Conservation (phyloP, 1,284 basidiomycete genomes). For the Boletus austroedulis region DNA sequence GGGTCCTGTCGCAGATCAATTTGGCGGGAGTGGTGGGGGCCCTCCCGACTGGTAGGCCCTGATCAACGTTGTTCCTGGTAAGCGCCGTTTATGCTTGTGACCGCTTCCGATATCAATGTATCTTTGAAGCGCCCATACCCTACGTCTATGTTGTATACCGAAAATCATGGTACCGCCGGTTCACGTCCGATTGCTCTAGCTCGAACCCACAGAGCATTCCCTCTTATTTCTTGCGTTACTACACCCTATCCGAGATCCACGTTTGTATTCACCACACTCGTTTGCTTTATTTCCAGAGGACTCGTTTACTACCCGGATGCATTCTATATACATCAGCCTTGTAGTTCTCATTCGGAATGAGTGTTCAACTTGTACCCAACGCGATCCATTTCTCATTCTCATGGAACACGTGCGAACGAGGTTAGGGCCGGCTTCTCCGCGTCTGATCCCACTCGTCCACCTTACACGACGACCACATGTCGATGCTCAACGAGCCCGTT, state of each 20-base stretch:
- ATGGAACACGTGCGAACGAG: slow-evolving; percentile 10
- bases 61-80: slow-evolving; percentile 9
- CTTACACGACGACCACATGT: slow-evolving; percentile 42
- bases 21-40: slow-evolving; percentile 16
- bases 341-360: slow-evolving; percentile 11
- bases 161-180: slow-evolving; percentile 10
- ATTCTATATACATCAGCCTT: slow-evolving; percentile 7
- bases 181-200: slow-evolving; percentile 16
- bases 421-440: slow-evolving; percentile 32
- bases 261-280: slow-evolving; percentile 12
- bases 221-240: slow-evolving; percentile 7
- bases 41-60: slow-evolving; percentile 29
- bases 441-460: slow-evolving; percentile 18
- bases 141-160: not conserved
- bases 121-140: slow-evolving; percentile 3
- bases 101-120: slow-evolving; percentile 4
- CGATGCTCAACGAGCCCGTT: slow-evolving; percentile 55
- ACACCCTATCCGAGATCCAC: slow-evolving; percentile 4
- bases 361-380: slow-evolving; percentile 1
- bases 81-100: slow-evolving; percentile 2
- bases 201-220: not conserved
- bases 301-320: slow-evolving; percentile 1
- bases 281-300: slow-evolving; percentile 7
- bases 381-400: not conserved
- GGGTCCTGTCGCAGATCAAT: slow-evolving; percentile 19